These are phyloP conservation scores for Fusarium algeriense DNA, from an alignment of 2,329 filamentous ascomycete genomes.

Conservation along the genomic window DNA sequence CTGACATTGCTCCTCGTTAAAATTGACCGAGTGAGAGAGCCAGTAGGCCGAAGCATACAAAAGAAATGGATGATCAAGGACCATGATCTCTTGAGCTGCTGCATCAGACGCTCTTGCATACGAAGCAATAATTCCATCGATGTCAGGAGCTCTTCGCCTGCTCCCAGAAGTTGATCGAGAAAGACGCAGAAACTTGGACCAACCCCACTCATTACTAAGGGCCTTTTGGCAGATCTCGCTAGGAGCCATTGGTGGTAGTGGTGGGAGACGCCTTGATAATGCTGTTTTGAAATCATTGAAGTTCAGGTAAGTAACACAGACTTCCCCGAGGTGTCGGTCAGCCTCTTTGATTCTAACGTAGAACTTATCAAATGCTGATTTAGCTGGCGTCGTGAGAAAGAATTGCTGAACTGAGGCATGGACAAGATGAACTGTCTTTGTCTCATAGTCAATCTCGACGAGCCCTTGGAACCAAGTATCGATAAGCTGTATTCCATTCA, in stretches of 20 bases:
- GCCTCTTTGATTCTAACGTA: rapidly evolving
- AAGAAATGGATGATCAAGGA: neutral
- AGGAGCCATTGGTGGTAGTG: rapidly evolving
- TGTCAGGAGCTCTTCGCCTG: neutral
- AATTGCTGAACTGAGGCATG: neutral
- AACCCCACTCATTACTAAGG: neutral
- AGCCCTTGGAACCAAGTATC: neutral
- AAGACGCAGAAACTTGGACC: rapidly evolving
- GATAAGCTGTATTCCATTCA: neutral
- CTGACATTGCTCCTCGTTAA: rapidly evolving
- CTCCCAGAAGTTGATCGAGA: too few species aligned
- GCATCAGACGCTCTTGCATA: rapidly evolving
- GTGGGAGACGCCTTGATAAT: rapidly evolving
- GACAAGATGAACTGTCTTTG: neutral
- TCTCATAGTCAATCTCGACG: neutral
- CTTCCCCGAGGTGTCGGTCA: neutral
- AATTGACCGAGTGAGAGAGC: neutral
- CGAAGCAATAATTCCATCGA: neutral
- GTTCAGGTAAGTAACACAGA: neutral
- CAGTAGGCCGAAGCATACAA: neutral
- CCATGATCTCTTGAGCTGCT: rapidly evolving
- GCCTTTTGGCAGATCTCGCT: rapidly evolving
- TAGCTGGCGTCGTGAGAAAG: rapidly evolving
- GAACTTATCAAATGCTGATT: rapidly evolving
- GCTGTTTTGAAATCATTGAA: neutral